Conservation (phyloP, 2,329 filamentous ascomycete species). For the Penicillium rolfsii region DNA sequence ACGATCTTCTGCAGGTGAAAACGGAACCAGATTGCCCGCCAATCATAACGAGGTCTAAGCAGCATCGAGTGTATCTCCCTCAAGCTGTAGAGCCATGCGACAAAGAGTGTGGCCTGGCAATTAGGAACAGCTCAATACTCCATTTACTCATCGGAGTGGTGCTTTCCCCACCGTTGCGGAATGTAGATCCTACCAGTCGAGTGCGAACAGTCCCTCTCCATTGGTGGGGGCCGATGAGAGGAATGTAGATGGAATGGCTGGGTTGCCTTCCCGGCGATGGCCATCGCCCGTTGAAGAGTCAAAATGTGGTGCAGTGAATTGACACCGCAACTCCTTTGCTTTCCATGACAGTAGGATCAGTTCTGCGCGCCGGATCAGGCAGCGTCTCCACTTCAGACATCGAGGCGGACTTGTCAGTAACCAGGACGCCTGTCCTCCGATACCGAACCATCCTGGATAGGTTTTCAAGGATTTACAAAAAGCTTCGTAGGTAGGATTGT, state of each 20-base stretch:
- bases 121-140: not conserved
- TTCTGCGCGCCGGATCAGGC: not conserved
- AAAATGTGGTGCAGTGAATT: not conserved
- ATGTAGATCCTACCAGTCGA: slow-evolving; percentile 12
- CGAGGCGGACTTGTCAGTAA: not conserved
- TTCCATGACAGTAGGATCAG: not conserved
- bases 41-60: not conserved
- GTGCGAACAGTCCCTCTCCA: not conserved
- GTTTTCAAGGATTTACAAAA: not conserved
- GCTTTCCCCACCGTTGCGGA: slow-evolving; percentile 5
- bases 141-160: slow-evolving; percentile 11
- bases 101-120: not conserved
- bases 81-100: not conserved
- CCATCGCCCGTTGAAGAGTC: not conserved
- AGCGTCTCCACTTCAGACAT: not conserved
- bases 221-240: slow-evolving; percentile 4
- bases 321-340: not conserved
- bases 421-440: not conserved
- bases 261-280: not conserved
- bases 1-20: slow-evolving; percentile 4
- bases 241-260: slow-evolving; percentile 13
- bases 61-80: not conserved
- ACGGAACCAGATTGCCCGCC: not conserved
- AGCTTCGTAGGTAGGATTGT: not conserved
- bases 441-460: not conserved